Evolutionary conservation across 2,329 filamentous ascomycete species (phyloP), one percentile per base, ranked within the genome.

Genomic region (Claviceps sp.): DNA sequence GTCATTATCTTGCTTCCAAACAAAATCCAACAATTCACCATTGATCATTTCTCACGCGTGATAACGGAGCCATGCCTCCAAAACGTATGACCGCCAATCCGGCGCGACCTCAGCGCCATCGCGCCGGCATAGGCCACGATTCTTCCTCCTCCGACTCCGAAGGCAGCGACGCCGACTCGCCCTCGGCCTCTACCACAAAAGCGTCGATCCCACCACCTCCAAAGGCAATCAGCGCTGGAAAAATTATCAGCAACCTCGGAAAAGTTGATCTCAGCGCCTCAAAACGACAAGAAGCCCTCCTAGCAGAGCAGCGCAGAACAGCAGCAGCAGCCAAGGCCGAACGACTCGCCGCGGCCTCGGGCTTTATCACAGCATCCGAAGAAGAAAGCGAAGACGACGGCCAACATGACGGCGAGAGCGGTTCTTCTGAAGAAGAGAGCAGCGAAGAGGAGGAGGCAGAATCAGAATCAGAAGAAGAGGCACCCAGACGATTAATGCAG

Each of bases 11-110:
- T n/a, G 8, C 26, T 16, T 16, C 9, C n/a, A 40, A 40, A 20
- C 6, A 40, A 4, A 34, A 4, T 11, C 29, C 11, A 34, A 11
- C 29, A 34, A 34, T 11, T 11, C 39, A 17, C 16, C 23, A 45
- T 8, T 36, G 42, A 46, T 34, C 51, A 43, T 20, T n/a, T 22
- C 40, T 16, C 51, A 9, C 29, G 14, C 13, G 20, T 20, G 14
- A 6, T 17, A n/a, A 40, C 8, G 13, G 3, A 44, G n/a, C 14
- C 20, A 50, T 50, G 77, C 83, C 86, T 55, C 80, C 83, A 13
- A 89, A 87, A 66, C 86, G 87, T 62, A 95, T 97, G 87, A 97
- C 91, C 56, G 89, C 90, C 56, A 95, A 96, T 63, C 89, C 88
- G 3, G 71, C 84, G 53, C 83, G 82, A 65, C 86, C 88, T 23